Evolutionary conservation across 2,329 filamentous ascomycete genomes (phyloP), one percentile per base, ranked within the genome.

Genomic region (Colletotrichum cordylinicola): DNA sequence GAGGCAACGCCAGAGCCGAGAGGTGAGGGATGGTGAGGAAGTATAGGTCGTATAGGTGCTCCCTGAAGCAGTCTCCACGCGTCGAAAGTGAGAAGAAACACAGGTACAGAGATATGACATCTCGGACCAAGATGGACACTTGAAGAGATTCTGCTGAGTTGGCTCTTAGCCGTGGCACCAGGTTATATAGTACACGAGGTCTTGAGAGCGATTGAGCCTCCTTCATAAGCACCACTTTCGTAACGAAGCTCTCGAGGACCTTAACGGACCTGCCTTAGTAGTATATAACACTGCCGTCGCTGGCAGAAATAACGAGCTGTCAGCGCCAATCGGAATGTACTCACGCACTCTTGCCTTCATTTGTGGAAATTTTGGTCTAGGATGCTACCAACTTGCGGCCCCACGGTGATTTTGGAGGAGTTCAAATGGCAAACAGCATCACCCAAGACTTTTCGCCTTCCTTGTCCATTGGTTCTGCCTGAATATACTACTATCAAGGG

Each of bases 231-330:
- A 43, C 18, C 18, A 12, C 18, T 48, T 12, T n/a, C 9, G 18
- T 48, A n/a, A 48, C 9, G 39, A 48, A 6, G 2, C 39, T 2
- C 39, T 48, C 18, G 18, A 48, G 39, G 2, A 12, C 39, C 9
- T 0, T 43, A 2, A 3, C 1, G n/a, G 39, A 43, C 39, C 39
- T 43, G 18, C 18, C 2, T 43, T 1, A 2, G 39, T 43, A 43
- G 39, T n/a, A 43, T 43, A 43, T n/a, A 48, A 48, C 18, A 48
- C 43, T 21, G 18, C 10, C 10, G 0, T 48, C 0, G 9, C n/a
- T 3, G n/a, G 9, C 3, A 21, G n/a, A 18, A 12, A 48, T n/a
- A 15, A 0, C 9, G 2, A 0, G 9, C 2, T 48, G 39, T 12
- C 21, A 48, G n/a, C 1, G 0, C 6, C 43, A 21, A 48, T 43